Base-by-base conservation (phyloP, 371 early-diverging fungal species). In the Dichotomocladium elegans region DNA sequence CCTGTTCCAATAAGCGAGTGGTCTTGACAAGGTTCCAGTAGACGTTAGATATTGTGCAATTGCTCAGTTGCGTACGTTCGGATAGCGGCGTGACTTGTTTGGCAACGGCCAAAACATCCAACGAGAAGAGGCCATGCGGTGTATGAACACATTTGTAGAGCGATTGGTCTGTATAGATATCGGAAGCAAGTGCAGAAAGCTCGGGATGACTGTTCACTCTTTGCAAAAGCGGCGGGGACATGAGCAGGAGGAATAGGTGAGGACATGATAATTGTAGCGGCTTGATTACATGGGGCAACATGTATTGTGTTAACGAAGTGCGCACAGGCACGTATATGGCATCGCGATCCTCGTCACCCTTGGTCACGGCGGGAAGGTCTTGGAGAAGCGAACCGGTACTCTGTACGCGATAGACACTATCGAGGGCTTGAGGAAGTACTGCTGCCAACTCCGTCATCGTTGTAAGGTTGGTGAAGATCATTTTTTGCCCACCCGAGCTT, bases 391-490 rank as follows among this genome's bases (percentile, higher is more conserved):
- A 53, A 37, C 41, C 41, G 35, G 19, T 42, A 29, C 14, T 14
- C 1, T 11, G 11, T 4, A 29, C 26, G 15, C 53, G 47, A 49
- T 61, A 61, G n/a, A 57, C 57, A 40, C 57, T 55, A 4, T 43
- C 41, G 3, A 61, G n/a, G 14, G 62, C 57, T 19, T 47, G 30
- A 14, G 62, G 62, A 4, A 61, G 50, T 15, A 61, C 24, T 19
- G 62, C 50, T 1, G 62, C 62, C n/a, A 61, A 30, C 41, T 57
- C 53, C 6, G 57, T 48, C 6, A 52, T 61, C 22, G 56, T 61
- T 35, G 31, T 44, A 35, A 61, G 56, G 41, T 61, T 53, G 19
- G 62, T 61, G 8, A 49, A 34, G 25, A 61, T 61, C 7, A 49
- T 33, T 31, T 61, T 61, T n/a, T 57, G 53, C 4, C 62, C 62